These are phyloP conservation scores for Mycosphaerella sp. DNA, from an alignment of 2,329 filamentous ascomycete species.

Conservation along the genomic window DNA sequence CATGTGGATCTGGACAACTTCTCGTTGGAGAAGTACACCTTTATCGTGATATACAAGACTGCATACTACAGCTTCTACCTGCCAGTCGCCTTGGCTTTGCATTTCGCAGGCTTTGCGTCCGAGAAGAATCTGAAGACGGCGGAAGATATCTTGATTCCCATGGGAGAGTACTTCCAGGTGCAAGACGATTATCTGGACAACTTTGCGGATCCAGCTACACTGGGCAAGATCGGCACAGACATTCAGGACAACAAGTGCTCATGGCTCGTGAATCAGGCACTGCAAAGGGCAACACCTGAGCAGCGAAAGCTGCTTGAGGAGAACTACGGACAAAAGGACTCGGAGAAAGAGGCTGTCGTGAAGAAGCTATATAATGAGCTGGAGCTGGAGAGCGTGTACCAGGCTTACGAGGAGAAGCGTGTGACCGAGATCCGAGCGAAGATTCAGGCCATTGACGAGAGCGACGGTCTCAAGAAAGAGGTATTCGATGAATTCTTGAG, in stretches of 20 bases:
- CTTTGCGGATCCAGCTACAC: constrained; percentile 84
- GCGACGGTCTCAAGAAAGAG: constrained; percentile 77
- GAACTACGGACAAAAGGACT: constrained; percentile 91
- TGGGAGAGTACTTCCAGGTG: constrained; percentile 98
- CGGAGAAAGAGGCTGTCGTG: constrained; percentile 71
- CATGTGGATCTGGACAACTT: constrained; percentile 91
- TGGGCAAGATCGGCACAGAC: constrained; percentile 98
- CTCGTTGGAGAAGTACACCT: constrained; percentile 87
- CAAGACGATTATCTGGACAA: constrained; percentile 99
- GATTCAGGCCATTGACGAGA: constrained; percentile 79
- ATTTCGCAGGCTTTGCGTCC: constrained; percentile 79
- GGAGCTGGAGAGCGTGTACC: constrained; percentile 73
- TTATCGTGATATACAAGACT: constrained; percentile 99
- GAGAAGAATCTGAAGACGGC: constrained; percentile 83
- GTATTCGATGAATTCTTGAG: constrained; percentile 83
- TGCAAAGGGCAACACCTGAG: constrained; percentile 71
- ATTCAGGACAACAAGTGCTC: constrained; percentile 99
- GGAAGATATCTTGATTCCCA: constrained; percentile 86
- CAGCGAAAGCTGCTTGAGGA: constrained; percentile 83
- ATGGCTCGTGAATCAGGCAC: constrained; percentile 93
- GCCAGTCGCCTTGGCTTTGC: constrained; percentile 82
- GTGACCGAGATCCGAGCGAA: constrained; percentile 69
- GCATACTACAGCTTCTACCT: constrained; percentile 99
- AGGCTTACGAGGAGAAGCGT: constrained; percentile 81
- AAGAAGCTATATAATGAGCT: constrained; percentile 87